Percentiles rank a stretch among this genome's conserved stretches.
Conservation (phyloP, 2,329 filamentous ascomycete genomes). For the Dichotomopilus funicola region DNA sequence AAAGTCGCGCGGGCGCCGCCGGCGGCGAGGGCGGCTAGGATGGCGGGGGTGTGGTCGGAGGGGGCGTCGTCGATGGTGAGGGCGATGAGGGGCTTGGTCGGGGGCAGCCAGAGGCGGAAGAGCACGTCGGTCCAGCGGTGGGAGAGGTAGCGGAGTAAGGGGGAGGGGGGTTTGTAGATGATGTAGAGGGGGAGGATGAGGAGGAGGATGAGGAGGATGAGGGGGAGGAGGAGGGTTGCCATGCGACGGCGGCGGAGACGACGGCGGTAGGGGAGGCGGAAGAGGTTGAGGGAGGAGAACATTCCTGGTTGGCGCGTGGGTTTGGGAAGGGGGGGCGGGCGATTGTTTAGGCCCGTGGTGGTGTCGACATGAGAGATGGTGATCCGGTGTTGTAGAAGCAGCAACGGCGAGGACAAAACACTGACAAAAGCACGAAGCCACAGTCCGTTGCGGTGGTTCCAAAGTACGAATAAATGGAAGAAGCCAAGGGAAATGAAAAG, state of each 20-base stretch:
- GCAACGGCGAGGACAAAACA: too few relatives aligned
- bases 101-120: conserved; percentile 53
- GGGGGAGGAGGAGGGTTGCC: conserved; percentile 44
- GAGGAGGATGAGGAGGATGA: conserved; percentile 25
- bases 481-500: too few relatives aligned
- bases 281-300: conserved; percentile 31
- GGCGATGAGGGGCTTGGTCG: conserved; percentile 59
- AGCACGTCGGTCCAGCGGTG: conserved; percentile 70
- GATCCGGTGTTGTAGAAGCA: too few relatives aligned
- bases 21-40: conserved; percentile 59
- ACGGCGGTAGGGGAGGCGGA: conserved; percentile 51
- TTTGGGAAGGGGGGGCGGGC: neutral
- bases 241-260: conserved; percentile 53
- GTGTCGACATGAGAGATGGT: neutral
- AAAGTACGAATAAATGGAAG: too few relatives aligned
- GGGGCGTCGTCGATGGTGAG: conserved; percentile 86
- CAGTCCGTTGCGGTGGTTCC: neutral
- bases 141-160: conserved; percentile 64
- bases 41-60: conserved; percentile 62
- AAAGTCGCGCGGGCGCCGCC: conserved; percentile 73
- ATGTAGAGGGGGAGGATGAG: conserved; percentile 50
- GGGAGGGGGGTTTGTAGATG: conserved; percentile 74
- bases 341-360: neutral
- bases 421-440: too few relatives aligned
- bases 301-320: conserved; percentile 12